Conservation (phyloP, 75 land plant genomes). For the Pinus tabuliformis region DNA sequence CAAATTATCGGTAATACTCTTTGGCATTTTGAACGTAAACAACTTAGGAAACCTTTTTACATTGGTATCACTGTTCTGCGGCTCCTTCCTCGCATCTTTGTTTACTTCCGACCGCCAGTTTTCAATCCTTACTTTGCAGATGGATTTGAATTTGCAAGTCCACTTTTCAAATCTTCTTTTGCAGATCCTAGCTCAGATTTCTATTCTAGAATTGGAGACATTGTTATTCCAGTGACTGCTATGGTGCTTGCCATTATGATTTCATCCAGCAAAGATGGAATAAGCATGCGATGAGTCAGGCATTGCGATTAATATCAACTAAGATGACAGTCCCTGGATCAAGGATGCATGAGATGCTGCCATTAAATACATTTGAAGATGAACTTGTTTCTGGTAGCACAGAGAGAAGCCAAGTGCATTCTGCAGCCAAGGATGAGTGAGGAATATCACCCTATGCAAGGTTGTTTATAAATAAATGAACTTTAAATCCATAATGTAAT, state of each 20-base stretch:
- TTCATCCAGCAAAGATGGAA: constrained; percentile 66
- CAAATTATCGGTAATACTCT: constrained; percentile 54
- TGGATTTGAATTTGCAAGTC: constrained; percentile 41
- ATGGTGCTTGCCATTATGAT: constrained; percentile 28
- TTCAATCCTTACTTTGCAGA: constrained; percentile 54
- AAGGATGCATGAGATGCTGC: constrained; percentile 51
- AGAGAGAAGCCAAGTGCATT: too few species aligned
- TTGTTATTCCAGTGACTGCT: constrained; percentile 38
- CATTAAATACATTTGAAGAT: constrained; percentile 49
- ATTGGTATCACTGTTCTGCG: constrained; percentile 56
- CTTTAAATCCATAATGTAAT: not conserved
- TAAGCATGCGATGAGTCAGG: constrained; percentile 24
- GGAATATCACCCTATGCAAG: constrained; percentile 18
- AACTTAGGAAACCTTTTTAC: too few species aligned
- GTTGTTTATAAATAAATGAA: too few species aligned
- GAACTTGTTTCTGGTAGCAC: constrained; percentile 38
- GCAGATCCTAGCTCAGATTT: constrained; percentile 46
- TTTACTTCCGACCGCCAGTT: constrained; percentile 30
- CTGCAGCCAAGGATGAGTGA: too few species aligned
- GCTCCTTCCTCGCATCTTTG: constrained; percentile 64
- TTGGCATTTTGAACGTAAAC: constrained; percentile 48
- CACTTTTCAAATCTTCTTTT: too few species aligned
- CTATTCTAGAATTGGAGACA: not conserved
- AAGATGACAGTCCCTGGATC: constrained; percentile 37
- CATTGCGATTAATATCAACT: constrained; percentile 16